These are phyloP conservation scores for Calonectria montana DNA, from an alignment of 2,329 filamentous ascomycete genomes.

Conservation along the genomic window DNA sequence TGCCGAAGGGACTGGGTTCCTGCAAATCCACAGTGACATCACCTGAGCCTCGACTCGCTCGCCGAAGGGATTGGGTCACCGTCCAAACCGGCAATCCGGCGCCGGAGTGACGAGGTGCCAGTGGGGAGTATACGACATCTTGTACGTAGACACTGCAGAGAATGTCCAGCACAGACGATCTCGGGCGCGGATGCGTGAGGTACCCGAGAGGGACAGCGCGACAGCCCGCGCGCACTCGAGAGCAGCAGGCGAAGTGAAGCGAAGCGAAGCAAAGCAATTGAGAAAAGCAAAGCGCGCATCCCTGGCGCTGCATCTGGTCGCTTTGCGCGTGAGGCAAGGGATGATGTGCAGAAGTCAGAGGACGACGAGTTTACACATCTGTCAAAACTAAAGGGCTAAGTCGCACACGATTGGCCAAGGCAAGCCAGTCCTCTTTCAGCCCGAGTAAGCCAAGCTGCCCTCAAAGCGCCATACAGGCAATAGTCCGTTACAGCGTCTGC, in stretches of 20 bases:
- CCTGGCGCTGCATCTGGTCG: not conserved
- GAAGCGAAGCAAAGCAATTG: not conserved
- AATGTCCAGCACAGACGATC: not conserved
- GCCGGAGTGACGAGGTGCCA: constrained; percentile 22
- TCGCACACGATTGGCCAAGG: constrained; percentile 6
- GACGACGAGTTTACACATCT: not conserved
- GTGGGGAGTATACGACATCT: constrained; percentile 18
- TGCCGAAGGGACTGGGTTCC: not conserved
- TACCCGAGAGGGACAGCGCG: not conserved
- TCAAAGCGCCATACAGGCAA: constrained; percentile 9
- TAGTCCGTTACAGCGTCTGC: constrained; percentile 12
- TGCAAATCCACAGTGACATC: constrained; percentile 18
- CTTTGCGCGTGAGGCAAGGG: constrained; percentile 1
- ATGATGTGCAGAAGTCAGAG: not conserved
- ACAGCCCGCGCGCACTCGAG: not conserved
- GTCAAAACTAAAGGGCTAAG: constrained; percentile 5
- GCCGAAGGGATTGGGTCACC: not conserved
- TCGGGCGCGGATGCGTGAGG: not conserved
- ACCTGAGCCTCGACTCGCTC: not conserved
- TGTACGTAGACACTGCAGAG: not conserved
- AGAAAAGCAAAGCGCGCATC: not conserved
- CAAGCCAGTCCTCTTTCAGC: not conserved
- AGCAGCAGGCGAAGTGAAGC: not conserved
- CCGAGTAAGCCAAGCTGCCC: constrained; percentile 5
- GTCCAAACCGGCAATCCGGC: constrained; percentile 21